Percentiles rank a stretch among this genome's conserved stretches.
These are phyloP conservation scores for Xylaria sp. DNA, from an alignment of 2,329 filamentous ascomycete genomes.

Conservation along the genomic window DNA sequence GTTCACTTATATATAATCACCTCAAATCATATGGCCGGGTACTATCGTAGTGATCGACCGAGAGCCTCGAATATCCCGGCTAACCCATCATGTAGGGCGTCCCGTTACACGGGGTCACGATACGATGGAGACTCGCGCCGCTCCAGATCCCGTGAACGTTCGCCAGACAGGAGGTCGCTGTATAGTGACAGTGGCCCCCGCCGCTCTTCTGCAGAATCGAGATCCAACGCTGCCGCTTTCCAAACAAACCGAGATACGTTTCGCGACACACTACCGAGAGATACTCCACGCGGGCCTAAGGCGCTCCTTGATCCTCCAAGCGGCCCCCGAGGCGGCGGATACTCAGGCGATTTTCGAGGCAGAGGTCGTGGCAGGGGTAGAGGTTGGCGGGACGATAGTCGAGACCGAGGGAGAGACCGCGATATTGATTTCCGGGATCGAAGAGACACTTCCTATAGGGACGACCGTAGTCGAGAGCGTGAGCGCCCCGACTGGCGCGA, in stretches of 20 bases:
- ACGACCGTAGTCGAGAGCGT: slow-evolving; percentile 69
- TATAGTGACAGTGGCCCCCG: slow-evolving; percentile 75
- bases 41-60: not conserved
- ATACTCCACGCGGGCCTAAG: slow-evolving; percentile 85
- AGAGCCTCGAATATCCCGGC: slow-evolving; percentile 27
- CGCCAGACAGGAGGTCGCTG: slow-evolving; percentile 67
- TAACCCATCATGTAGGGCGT: slow-evolving; percentile 54
- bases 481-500: slow-evolving; percentile 63
- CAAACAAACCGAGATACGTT: slow-evolving; percentile 69
- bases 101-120: slow-evolving; percentile 67
- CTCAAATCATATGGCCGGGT: not conserved
- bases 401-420: slow-evolving; percentile 69
- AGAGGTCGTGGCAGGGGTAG: slow-evolving; percentile 67
- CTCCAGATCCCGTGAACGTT: slow-evolving; percentile 76
- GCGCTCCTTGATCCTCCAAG: slow-evolving; percentile 77
- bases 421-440: slow-evolving; percentile 69
- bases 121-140: slow-evolving; percentile 71
- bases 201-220: slow-evolving; percentile 70
- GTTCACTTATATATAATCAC: not conserved
- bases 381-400: slow-evolving; percentile 71
- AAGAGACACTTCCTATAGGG: slow-evolving; percentile 63
- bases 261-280: slow-evolving; percentile 67
- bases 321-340: slow-evolving; percentile 74
- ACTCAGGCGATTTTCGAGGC: slow-evolving; percentile 72
- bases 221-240: slow-evolving; percentile 69